Conservation (phyloP, 805 yeast species). For the Wickerhamomyces pijperi region DNA sequence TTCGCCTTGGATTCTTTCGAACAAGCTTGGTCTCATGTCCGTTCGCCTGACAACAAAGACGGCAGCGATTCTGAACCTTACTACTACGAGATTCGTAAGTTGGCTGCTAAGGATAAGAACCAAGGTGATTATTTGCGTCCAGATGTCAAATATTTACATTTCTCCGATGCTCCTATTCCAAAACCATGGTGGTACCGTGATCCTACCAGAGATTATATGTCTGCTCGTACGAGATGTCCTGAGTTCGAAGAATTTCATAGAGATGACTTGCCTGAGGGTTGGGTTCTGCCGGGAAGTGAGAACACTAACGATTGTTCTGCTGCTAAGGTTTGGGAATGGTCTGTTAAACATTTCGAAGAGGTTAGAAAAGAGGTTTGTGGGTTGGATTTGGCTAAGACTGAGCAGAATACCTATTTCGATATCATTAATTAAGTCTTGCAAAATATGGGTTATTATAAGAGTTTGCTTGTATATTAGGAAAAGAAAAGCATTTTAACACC, state of each 20-base stretch:
- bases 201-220: constrained; percentile 7
- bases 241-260: constrained; percentile 7
- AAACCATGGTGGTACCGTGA: constrained; percentile 44
- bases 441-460: too few species aligned
- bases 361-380: constrained; percentile 16
- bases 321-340: constrained; percentile 13
- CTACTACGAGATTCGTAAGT: constrained; percentile 8
- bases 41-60: constrained; percentile 9
- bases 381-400: constrained; percentile 9
- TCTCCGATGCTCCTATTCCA: constrained; percentile 54
- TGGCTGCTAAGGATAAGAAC: background rate
- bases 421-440: constrained; percentile 14
- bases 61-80: constrained; percentile 9
- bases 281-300: constrained; percentile 6
- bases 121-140: constrained; percentile 13
- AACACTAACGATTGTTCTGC: constrained; percentile 12
- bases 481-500: too few species aligned
- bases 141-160: constrained; percentile 40
- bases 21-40: constrained; percentile 15
- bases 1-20: constrained; percentile 34
- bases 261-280: background rate
- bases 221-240: constrained; percentile 9
- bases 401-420: constrained; percentile 12
- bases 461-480: too few species aligned
- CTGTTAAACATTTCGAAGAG: constrained; percentile 7